Base-by-base conservation (phyloP, 73 alveolate species). In the Halteria grandinella region DNA sequence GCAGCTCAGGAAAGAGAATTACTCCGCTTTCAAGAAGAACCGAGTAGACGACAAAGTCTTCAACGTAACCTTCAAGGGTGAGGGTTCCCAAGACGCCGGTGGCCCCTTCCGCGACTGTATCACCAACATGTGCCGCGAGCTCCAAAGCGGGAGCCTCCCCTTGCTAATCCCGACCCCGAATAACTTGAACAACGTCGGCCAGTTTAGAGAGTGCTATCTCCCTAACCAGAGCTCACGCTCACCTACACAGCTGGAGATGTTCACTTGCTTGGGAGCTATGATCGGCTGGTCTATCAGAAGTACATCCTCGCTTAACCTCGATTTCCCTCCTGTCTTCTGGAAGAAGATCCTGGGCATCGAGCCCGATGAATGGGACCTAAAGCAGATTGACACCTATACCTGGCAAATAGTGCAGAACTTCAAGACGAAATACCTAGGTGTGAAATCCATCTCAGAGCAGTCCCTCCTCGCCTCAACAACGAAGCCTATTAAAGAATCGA, bases 61-160 rank as follows among this genome's bases (percentile, higher is more conserved):
- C 51, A 69, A 49, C 34, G 96, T 89, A 10, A 29, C 59, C 17
- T 69, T 87, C 45, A 47, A 71, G 45, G 89, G 89, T 49, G 97
- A 91, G 64, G 87, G 84, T 44, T 77, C 94, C 17, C 51, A 66
- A 33, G 97, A 91, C 58, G 87, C 89, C 1, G 97, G 97, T 14
- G 97, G 97, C 0, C 97, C 97, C 18, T 91, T 80, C 66, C 86
- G 85, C 70, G 97, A 91, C 53, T 75, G 70, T 0, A 83, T 91
- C 14, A 87, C 95, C 0, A 76, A 79, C 39, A 79, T 90, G 15
- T 81, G 91, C 44, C 53, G 66, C 21, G 97, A 90, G 64, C 83
- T 90, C 7, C 79, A 80, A 45, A 57, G 83, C 44, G 88, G 57
- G 4, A 64, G 57, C 58, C 63, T 90, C 24, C 84, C 84, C 36